Base-by-base conservation (phyloP, 176 grass and related monocot genomes). In the Paspalum notatum region DNA sequence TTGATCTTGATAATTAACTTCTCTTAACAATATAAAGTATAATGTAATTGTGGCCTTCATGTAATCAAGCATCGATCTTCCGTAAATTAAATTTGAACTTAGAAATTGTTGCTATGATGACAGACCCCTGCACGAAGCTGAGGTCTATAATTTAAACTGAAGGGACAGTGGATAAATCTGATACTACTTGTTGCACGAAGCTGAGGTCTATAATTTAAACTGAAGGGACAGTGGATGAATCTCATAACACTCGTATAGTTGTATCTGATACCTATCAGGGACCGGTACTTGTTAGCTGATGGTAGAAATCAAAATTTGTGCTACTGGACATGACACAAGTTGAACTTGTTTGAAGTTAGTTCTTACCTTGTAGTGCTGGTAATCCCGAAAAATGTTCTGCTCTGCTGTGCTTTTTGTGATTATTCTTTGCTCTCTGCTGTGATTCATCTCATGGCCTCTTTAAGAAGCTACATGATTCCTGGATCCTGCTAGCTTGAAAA, bases 401-500 rank as follows among this genome's bases (percentile, higher is more conserved):
- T 37, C 38, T 76, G 0, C 24, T 32, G 2, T 32, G 48, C n/a
- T n/a, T n/a, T n/a, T n/a, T n/a, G 4, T 52, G 43, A 50, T 50
- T 70, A 87, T 70, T 55, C 38, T 43, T 12, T 68, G 18, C 72
- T 16, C 8, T 58, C 15, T n/a, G 8, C 22, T 13, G 63, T 38
- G 1, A 12, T 22, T 48, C 25, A 22, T 38, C 41, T 21, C 0
- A 21, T 75, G 21, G 25, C 21, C 7, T 76, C 26, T 49, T 75
- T 59, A 37, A 44, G 55, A 44, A 37, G 15, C 17, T 38, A 62
- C 15, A 32, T 11, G 16, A 82, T 24, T 53, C 7, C 10, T 62
- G 10, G 22, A 43, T 74, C 37, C 51, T 60, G n/a, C 50, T 61
- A 41, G 26, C 12, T 75, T 75, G 2, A 13, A 76, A 87, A 53